Base-by-base conservation (phyloP, 495 filamentous ascomycete genomes). In the Geopyxis carbonaria region DNA sequence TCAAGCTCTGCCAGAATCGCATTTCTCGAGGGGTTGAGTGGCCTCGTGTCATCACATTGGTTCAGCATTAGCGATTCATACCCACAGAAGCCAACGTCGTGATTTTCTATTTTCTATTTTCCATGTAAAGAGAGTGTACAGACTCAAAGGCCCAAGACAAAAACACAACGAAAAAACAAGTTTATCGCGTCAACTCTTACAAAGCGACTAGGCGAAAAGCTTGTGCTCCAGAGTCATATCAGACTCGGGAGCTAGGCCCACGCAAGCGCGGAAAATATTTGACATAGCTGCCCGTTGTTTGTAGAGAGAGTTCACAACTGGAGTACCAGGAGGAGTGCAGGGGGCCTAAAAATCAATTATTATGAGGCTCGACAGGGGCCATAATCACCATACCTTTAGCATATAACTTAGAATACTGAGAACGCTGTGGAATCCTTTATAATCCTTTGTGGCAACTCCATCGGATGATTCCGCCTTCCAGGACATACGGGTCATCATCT, bases 191-290 rank as follows among this genome's bases (percentile, higher is more conserved):
- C 20, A 3, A 34, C 31, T 34, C 7, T 1, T 15, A 13, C 11
- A 9, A 10, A 10, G 6, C 31, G 36, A n/a, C 33, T 56, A 58
- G 56, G 51, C 41, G 61, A 94, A 87, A 42, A 95, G 70, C 76
- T 95, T 99, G 67, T 99, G 89, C 72, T 99, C 89, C 28, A 99
- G 72, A 34, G 87, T 94, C 91, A 99, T 95, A 60, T 99, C 89
- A 34, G 77, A 89, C 72, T 99, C 89, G 16, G 91, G 89, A 71
- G 92, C 83, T 44, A 99, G 70, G 53, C 89, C 89, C 57, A 99
- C 78, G 52, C 91, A 95, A 36, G 91, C 91, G 53, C 87, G 85
- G 76, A 99, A 91, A 64, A 99, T 94, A 70, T 99, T 99, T 59
- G 80, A 83, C 59, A 99, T 61, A 16, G 87, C 86, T 46, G 69